phyloP scores from a whole-genome alignment of 495 filamentous ascomycete genomes.

The Xylaria intraflava region DNA sequence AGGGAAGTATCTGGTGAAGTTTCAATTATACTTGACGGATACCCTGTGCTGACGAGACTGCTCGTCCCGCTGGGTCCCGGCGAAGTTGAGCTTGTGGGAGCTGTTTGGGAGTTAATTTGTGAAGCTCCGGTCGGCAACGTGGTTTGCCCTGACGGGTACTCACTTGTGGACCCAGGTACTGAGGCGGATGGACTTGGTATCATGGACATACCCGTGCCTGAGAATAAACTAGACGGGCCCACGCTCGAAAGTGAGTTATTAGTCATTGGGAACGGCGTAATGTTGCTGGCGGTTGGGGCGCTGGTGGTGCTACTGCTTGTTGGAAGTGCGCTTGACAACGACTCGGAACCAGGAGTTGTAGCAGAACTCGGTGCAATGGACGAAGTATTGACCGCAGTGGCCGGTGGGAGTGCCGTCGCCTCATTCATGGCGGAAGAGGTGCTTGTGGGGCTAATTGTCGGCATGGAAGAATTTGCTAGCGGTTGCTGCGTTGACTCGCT shows the following conservation, averaged over 20 bases:
- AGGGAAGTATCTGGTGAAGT: neutral
- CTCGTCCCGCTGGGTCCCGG: slow-evolving; percentile 5
- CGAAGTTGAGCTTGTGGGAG: slow-evolving; percentile 13
- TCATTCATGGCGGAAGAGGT: slow-evolving; percentile 14
- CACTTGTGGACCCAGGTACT: neutral
- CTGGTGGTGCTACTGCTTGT: neutral
- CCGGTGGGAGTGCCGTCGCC: slow-evolving; percentile 8
- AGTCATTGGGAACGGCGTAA: slow-evolving; percentile 22
- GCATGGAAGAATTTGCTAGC: neutral
- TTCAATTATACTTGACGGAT: neutral
- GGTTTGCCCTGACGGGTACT: neutral
- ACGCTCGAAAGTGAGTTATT: slow-evolving; percentile 19
- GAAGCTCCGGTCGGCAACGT: neutral
- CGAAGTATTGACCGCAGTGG: neutral
- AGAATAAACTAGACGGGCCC: slow-evolving; percentile 10
- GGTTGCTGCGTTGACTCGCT: neutral
- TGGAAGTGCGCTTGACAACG: neutral
- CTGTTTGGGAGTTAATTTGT: slow-evolving; percentile 9
- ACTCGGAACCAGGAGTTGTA: slow-evolving; percentile 3
- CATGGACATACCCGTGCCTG: neutral
- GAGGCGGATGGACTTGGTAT: neutral
- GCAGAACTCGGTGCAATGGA: neutral
- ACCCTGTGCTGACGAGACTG: slow-evolving; percentile 2
- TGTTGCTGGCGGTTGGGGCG: neutral
- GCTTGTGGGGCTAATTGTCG: neutral